These are phyloP conservation scores for Alternaria arborescens DNA, from an alignment of 2,329 filamentous ascomycete species.

Conservation along the genomic window DNA sequence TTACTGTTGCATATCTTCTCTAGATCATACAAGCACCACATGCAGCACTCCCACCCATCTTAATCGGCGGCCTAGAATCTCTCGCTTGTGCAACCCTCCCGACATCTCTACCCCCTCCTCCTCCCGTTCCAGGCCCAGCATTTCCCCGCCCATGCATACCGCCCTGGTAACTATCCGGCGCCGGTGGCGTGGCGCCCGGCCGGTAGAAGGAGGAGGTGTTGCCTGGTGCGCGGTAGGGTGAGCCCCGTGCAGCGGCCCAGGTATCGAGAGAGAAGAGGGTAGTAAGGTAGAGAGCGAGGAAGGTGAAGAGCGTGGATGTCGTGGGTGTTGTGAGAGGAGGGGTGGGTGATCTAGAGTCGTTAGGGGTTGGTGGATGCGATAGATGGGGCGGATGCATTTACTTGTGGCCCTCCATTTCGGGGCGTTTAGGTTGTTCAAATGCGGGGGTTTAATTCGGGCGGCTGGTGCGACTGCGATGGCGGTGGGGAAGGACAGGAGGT, in stretches of 20 bases:
- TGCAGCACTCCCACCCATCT: slow-evolving; percentile 33
- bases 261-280: slow-evolving; percentile 51
- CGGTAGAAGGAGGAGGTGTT: slow-evolving; percentile 34
- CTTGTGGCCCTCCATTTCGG: slow-evolving; percentile 14
- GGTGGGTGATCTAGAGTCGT: slow-evolving; percentile 9
- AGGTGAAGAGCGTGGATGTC: slow-evolving; percentile 36
- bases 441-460: background rate
- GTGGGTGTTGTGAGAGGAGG: slow-evolving; percentile 20
- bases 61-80: slow-evolving; percentile 41
- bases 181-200: slow-evolving; percentile 27
- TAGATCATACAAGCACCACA: slow-evolving; percentile 45
- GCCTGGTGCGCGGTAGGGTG: slow-evolving; percentile 40
- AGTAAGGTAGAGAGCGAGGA: slow-evolving; percentile 51
- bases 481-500: background rate
- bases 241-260: slow-evolving; percentile 46
- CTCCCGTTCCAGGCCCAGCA: slow-evolving; percentile 24
- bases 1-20: background rate
- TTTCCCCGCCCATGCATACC: slow-evolving; percentile 42
- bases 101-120: slow-evolving; percentile 22
- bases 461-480: background rate
- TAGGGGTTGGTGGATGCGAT: background rate
- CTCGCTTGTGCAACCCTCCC: slow-evolving; percentile 31
- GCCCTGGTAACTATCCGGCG: slow-evolving; percentile 41
- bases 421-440: background rate
- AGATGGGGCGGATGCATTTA: background rate